phyloP scores from a whole-genome alignment of 129 eudicot species.

The Dittrichia graveolens region DNA sequence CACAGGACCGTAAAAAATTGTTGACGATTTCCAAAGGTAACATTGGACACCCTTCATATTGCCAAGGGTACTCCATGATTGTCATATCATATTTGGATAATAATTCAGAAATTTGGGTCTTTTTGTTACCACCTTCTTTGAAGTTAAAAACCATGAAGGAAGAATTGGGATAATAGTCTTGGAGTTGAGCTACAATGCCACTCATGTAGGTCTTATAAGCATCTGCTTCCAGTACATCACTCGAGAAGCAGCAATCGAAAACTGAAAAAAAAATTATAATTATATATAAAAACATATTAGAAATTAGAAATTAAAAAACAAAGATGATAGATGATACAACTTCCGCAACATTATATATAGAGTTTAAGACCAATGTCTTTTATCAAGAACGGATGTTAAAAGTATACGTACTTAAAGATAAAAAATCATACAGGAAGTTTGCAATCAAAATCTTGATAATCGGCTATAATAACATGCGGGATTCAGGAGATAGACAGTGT shows the following conservation, averaged over 20 bases:
- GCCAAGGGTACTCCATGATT: conserved; percentile 63
- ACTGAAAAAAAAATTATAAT: conserved; percentile 36
- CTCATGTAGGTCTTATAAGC: conserved; percentile 50
- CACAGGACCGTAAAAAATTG: conserved; percentile 49
- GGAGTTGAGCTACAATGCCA: conserved; percentile 56
- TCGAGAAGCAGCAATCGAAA: conserved; percentile 67
- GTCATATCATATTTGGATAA: conserved; percentile 52
- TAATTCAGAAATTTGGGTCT: conserved; percentile 40
- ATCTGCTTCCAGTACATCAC: conserved; percentile 49
- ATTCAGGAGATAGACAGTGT: no score
- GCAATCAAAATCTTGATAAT: no score
- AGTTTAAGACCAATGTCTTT: conserved; percentile 1
- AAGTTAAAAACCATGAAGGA: conserved; percentile 62
- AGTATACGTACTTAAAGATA: no score
- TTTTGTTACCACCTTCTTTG: conserved; percentile 43
- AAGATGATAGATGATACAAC: no score
- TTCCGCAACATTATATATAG: no score
- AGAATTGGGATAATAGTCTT: conserved; percentile 53
- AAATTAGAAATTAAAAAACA: no score
- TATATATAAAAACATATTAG: not conserved
- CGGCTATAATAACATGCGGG: no score
- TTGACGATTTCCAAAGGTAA: conserved; percentile 57
- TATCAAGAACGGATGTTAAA: not conserved
- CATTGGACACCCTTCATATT: conserved; percentile 58
- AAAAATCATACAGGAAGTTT: no score